phyloP scores from a whole-genome alignment of 768 basidiomycete genomes.

The Termitomyces sp. region DNA sequence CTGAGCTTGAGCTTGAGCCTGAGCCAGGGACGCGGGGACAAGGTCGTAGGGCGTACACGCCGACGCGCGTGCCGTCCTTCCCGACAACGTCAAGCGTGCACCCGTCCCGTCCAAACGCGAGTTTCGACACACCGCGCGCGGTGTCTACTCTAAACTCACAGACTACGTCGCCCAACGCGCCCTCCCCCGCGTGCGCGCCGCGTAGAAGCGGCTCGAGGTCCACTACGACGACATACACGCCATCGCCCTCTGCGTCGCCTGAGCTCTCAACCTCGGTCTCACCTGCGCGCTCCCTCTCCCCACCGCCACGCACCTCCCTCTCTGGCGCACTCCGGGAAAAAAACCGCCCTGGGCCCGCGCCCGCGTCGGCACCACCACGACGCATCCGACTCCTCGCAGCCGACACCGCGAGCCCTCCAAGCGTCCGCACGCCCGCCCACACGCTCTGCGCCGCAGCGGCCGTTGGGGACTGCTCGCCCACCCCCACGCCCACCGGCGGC shows the following conservation, averaged over 20 bases:
- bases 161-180: too few relatives aligned
- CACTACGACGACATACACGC: conserved; percentile 39
- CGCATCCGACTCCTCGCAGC: conserved; percentile 36
- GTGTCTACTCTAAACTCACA: conserved; percentile 32
- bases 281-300: conserved; percentile 7
- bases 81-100: conserved; percentile 44
- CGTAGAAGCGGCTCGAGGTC: conserved; percentile 36
- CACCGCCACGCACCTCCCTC: conserved; percentile 14
- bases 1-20: too few relatives aligned
- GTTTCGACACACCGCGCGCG: conserved; percentile 35
- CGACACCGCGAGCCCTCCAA: conserved; percentile 56
- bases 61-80: conserved; percentile 49
- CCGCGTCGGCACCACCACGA: neutral
- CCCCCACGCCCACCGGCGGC: too few relatives aligned
- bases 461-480: neutral
- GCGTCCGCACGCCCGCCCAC: conserved; percentile 55
- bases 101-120: conserved; percentile 52
- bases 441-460: conserved; percentile 49
- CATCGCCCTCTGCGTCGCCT: conserved; percentile 7
- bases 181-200: conserved; percentile 3
- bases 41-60: conserved; percentile 40
- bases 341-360: conserved; percentile 25
- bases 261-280: conserved; percentile 10
- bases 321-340: conserved; percentile 65
- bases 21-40: too few relatives aligned